phyloP scores from a whole-genome alignment of 1,284 basidiomycete genomes.

The Bondarzewia mesenterica region DNA sequence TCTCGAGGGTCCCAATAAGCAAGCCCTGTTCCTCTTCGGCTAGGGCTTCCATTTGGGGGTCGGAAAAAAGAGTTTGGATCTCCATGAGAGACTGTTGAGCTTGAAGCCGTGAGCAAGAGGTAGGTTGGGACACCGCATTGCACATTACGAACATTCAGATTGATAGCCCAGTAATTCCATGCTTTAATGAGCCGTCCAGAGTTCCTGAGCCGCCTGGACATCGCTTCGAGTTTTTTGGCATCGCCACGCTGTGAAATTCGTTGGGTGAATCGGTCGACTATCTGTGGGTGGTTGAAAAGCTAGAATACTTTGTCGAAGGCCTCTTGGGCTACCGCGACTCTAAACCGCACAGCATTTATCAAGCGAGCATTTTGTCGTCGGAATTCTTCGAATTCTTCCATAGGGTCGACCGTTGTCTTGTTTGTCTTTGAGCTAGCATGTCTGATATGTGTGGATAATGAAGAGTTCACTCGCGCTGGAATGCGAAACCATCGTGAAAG shows the following conservation, averaged over 20 bases:
- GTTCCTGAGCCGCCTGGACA: neutral
- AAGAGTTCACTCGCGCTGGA: too few relatives aligned
- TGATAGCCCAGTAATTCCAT: slow-evolving; percentile 1
- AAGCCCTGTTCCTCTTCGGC: slow-evolving; percentile 56
- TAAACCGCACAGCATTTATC: neutral
- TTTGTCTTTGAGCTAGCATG: neutral
- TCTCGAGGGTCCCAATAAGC: slow-evolving; percentile 38
- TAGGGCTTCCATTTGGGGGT: slow-evolving; percentile 76
- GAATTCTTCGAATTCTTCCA: neutral
- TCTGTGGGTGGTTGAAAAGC: neutral
- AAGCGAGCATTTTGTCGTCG: neutral
- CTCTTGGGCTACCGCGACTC: neutral
- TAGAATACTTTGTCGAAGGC: neutral
- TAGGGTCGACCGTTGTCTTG: neutral
- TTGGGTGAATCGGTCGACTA: neutral
- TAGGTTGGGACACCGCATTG: neutral
- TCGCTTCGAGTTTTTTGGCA: neutral
- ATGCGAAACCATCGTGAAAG: too few relatives aligned
- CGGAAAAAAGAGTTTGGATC: slow-evolving; percentile 54
- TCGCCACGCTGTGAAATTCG: neutral
- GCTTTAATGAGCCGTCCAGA: slow-evolving; percentile 1
- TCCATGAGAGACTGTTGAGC: slow-evolving; percentile 57
- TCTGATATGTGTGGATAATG: too few relatives aligned
- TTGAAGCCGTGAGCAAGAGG: neutral
- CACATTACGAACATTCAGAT: neutral